A percentile compares a stretch with the other conserved stretches of the same genome.
These are phyloP conservation scores for Catunica adiposa DNA, from an alignment of 2,329 filamentous ascomycete genomes.

Conservation along the genomic window DNA sequence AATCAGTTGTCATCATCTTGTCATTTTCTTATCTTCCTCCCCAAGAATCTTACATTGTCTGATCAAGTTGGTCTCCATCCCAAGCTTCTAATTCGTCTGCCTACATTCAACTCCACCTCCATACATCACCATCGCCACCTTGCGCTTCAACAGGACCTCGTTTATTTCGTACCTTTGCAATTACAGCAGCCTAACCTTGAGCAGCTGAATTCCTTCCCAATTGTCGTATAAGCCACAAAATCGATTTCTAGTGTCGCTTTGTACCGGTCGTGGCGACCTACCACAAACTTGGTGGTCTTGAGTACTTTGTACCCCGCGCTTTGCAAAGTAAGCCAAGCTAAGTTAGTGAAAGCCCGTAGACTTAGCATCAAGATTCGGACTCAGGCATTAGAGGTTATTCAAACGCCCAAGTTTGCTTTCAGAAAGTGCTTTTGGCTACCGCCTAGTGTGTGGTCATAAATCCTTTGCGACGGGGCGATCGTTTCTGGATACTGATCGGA, in stretches of 20 bases:
- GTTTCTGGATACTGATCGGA: background rate
- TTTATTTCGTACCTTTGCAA: background rate
- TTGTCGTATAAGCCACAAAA: background rate
- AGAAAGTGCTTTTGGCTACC: background rate
- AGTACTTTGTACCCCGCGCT: too few relatives aligned
- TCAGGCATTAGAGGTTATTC: background rate
- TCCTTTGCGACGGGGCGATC: background rate
- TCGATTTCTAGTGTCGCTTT: too few relatives aligned
- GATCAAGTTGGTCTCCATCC: background rate
- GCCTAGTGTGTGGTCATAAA: background rate
- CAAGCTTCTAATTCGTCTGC: background rate
- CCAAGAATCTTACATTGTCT: background rate
- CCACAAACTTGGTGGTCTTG: too few relatives aligned
- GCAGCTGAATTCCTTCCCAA: background rate
- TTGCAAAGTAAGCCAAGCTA: too few relatives aligned
- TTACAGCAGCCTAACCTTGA: background rate
- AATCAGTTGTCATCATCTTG: background rate
- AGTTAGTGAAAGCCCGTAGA: too few relatives aligned
- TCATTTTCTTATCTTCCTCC: background rate
- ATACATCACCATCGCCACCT: background rate
- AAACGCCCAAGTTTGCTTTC: too few relatives aligned
- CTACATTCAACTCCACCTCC: background rate
- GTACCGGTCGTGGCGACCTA: too few relatives aligned
- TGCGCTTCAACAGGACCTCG: background rate
- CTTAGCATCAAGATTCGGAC: background rate